Evolutionary conservation across 441 rosid genomes (phyloP).

Genomic region (Pelargonium australe): DNA sequence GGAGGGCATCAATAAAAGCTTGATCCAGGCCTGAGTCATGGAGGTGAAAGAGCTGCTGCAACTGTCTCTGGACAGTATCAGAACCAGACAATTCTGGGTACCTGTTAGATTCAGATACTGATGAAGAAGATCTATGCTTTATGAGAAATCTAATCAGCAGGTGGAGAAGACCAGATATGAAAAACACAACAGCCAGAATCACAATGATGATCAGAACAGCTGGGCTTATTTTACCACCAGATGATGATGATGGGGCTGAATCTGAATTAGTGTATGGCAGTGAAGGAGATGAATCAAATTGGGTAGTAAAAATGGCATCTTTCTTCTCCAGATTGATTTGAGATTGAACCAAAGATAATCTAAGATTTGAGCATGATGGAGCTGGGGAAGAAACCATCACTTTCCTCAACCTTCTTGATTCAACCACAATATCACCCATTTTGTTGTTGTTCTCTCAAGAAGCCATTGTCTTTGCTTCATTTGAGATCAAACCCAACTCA

Average conservation of each 20-base stretch:
- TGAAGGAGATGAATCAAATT: conserved; percentile 18
- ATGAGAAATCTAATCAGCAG: too few species aligned
- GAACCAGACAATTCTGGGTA: too few species aligned
- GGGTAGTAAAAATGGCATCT: conserved; percentile 25
- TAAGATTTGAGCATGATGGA: neutral
- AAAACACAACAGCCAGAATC: too few species aligned
- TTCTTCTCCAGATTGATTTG: conserved; percentile 19
- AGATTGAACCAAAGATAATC: conserved; percentile 41
- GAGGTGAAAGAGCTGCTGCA: too few species aligned
- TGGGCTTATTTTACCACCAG: conserved; percentile 19
- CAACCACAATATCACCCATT: neutral
- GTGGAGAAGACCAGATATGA: too few species aligned
- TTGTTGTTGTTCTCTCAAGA: too few species aligned
- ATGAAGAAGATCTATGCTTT: too few species aligned
- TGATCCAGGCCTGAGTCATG: conserved; percentile 1
- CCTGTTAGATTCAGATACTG: too few species aligned
- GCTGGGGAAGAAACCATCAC: conserved; percentile 26
- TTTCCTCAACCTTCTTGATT: neutral
- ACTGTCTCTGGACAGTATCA: too few species aligned
- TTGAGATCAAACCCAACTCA: too few species aligned
- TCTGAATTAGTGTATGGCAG: conserved; percentile 27
- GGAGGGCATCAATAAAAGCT: neutral
- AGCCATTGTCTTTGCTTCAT: too few species aligned
- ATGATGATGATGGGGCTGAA: conserved; percentile 28
- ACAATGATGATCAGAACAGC: too few species aligned